Evolutionary conservation across 805 yeast genomes (phyloP).

Genomic region (Torulaspora franciscae): DNA sequence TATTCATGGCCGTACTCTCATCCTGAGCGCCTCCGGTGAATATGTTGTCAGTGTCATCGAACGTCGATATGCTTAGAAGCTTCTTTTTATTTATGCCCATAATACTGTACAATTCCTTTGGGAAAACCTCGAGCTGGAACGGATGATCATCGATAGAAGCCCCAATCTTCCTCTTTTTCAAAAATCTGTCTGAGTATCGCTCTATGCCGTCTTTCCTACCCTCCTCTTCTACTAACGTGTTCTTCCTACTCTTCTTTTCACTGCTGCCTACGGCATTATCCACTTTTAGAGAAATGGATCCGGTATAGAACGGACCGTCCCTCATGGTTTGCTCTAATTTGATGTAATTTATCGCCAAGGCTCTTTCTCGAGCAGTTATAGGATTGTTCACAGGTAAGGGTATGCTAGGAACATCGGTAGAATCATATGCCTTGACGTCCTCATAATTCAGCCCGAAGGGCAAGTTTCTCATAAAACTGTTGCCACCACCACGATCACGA

Average conservation of each 20-base stretch:
- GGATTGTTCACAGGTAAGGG: conserved; percentile 64
- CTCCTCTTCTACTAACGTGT: conserved; percentile 35
- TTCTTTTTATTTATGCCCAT: conserved; percentile 62
- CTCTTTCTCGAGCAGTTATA: conserved; percentile 46
- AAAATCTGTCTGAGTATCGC: conserved; percentile 76
- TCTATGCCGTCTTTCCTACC: conserved; percentile 63
- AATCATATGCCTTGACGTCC: conserved; percentile 46
- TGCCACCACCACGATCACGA: conserved; percentile 35
- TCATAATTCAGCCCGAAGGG: conserved; percentile 73
- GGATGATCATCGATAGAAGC: conserved; percentile 76
- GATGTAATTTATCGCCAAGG: conserved; percentile 51
- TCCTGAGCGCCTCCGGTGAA: conserved; percentile 31
- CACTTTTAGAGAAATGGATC: conserved; percentile 39
- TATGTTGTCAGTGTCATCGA: conserved; percentile 28
- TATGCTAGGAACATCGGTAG: conserved; percentile 39
- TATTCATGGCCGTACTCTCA: conserved; percentile 32
- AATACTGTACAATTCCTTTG: conserved; percentile 66
- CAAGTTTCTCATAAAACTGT: conserved; percentile 39
- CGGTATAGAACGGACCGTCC: conserved; percentile 66
- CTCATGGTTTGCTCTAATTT: conserved; percentile 48
- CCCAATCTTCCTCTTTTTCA: conserved; percentile 64
- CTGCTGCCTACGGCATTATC: conserved; percentile 21
- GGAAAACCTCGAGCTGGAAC: conserved; percentile 63
- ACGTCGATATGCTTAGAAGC: conserved; percentile 40
- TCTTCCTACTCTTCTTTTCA: conserved; percentile 19